Base-by-base conservation (phyloP, 192 early-diverging fungal genomes). In the Linnemannia elongata region DNA sequence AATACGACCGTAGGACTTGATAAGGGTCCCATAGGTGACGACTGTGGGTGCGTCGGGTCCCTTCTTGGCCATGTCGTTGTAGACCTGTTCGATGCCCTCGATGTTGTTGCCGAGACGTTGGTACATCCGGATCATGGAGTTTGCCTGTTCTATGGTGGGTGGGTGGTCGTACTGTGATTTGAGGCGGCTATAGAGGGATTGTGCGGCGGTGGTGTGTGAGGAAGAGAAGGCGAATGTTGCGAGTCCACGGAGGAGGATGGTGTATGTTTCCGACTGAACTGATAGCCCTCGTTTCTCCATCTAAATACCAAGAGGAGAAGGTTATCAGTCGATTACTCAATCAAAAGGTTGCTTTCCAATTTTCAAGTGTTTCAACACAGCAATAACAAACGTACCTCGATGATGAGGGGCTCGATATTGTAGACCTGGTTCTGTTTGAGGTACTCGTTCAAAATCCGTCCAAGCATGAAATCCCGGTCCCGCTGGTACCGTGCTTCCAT, bases 41-140 rank as follows among this genome's bases (percentile, higher is more conserved):
- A 87, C 72, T 77, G 87, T 82, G 4, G 88, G 85, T 12, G 76
- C 54, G 13, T 74, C 80, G 57, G 80, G 71, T 35, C 88, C 83
- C 1, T 57, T 42, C 20, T 80, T 77, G 35, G 85, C 82, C 75
- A 89, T 84, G 1, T n/a, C 45, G 8, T 78, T 69, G 33, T 87
- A 89, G 42, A 78, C 76, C 24, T 79, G 15, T 38, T 55, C 24
- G 6, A 87, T 39, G 0, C 76, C 39, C 33, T 78, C 63, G 39
- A 75, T 68, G 27, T 84, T 72, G 18, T 87, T 80, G 1, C 47
- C 52, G 6, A 69, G 70, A 12, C 82, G 78, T 54, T 70, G 72
- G 42, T 85, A 89, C 6, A 89, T 82, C 76, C 87, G 87, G 49
- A 89, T 72, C 35, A 89, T 63, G 6, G 89, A 79, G 18, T 89